A percentile compares a stretch with the other conserved stretches of the same genome.
Evolutionary conservation across 805 yeast genomes (phyloP).

Genomic region (Candida chilensis): DNA sequence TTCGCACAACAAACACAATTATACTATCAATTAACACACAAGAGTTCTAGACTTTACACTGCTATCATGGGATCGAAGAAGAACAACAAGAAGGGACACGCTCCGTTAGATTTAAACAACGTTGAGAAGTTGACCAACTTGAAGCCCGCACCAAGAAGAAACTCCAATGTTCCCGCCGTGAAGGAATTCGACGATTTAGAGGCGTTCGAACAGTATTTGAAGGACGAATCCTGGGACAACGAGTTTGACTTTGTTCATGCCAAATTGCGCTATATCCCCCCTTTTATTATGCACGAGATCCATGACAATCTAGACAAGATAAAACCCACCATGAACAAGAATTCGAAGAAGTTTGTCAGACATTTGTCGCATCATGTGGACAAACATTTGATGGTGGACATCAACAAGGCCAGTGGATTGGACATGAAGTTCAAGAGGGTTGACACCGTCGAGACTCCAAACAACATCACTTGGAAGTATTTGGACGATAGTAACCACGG

Average conservation of each 20-base stretch:
- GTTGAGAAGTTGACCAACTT: no score
- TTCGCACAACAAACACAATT: no score
- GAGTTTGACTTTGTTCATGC: conserved; percentile 66
- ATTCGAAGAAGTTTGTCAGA: conserved; percentile 62
- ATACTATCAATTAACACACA: no score
- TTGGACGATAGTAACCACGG: conserved; percentile 52
- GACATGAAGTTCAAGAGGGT: conserved; percentile 39
- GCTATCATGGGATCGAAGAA: no score
- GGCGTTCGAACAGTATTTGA: conserved; percentile 53
- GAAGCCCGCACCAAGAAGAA: conserved; percentile 1
- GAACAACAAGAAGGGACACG: no score
- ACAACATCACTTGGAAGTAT: conserved; percentile 53
- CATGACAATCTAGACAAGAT: conserved; percentile 65
- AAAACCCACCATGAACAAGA: conserved; percentile 63
- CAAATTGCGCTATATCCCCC: conserved; percentile 61
- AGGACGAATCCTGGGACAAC: conserved; percentile 71
- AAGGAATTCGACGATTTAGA: conserved; percentile 53
- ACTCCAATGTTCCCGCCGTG: conserved; percentile 17
- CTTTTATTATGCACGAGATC: conserved; percentile 58
- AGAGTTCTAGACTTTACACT: no score
- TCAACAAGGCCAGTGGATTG: conserved; percentile 53
- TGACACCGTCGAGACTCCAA: conserved; percentile 40
- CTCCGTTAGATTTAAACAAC: no score
- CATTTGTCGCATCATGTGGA: conserved; percentile 69
- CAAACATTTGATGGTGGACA: conserved; percentile 61